Percentiles rank a stretch among this genome's conserved stretches.
Conservation (phyloP, 1,284 basidiomycete species). For the Violaceomyces palustris region DNA sequence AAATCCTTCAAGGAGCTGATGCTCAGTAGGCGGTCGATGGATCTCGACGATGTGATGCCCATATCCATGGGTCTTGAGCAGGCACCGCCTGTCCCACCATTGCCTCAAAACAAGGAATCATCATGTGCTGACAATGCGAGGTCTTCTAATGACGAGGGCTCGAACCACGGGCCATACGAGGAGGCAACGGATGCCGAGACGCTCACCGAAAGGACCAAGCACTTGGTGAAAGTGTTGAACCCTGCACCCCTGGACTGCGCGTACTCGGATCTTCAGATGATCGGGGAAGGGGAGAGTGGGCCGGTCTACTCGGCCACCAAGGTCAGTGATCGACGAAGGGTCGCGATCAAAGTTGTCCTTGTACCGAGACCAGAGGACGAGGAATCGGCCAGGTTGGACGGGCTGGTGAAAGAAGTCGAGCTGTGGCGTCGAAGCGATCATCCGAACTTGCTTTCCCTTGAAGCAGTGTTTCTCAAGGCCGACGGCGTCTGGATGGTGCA, state of each 20-base stretch:
- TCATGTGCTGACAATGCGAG: no score
- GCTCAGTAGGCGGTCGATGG: constrained; percentile 36
- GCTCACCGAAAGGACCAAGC: no score
- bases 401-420: constrained; percentile 26
- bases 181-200: no score
- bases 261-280: constrained; percentile 28
- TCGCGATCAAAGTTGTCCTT: constrained; percentile 35
- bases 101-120: no score
- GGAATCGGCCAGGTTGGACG: constrained; percentile 17
- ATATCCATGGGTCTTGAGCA: constrained; percentile 11
- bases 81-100: constrained; percentile 34
- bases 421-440: constrained; percentile 32
- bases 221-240: no score
- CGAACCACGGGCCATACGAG: no score
- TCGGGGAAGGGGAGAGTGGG: constrained; percentile 41
- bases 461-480: constrained; percentile 19
- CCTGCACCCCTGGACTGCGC: no score
- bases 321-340: constrained; percentile 11
- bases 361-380: constrained; percentile 13
- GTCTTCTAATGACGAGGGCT: no score
- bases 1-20: constrained; percentile 28
- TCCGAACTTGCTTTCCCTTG: constrained; percentile 28
- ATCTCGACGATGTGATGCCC: constrained; percentile 37
- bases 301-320: constrained; percentile 29
- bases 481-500: constrained; percentile 38